Evolutionary conservation across 192 early-diverging fungal genomes (phyloP), one percentile per base, ranked within the genome.

Genomic region (Coemansia sp.): DNA sequence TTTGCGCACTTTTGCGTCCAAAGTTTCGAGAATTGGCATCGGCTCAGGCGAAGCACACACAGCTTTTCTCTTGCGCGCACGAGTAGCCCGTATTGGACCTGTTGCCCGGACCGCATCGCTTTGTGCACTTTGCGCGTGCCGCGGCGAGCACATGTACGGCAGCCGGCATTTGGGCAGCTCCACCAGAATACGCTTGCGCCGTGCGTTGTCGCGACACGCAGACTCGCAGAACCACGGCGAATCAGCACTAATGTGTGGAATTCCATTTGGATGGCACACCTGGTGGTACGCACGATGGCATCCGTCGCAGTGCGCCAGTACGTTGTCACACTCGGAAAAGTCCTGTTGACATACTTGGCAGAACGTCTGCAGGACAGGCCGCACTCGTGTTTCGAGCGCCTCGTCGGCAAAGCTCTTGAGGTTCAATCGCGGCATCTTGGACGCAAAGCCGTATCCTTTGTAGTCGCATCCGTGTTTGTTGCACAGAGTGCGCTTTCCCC

Each of bases 401-500:
- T 96, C 94, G 52, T 87, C 81, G 11, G 65, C 79, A 67, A 91
- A 96, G 60, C 82, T 83, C 27, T 86, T 87, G 62, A 96, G 83
- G 63, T 96, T 90, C 32, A 96, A 83, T 9, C 94, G 87, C 43
- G 91, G 90, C 74, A 90, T 79, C 67, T 93, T 96, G 65, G 89
- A 92, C 0, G 90, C 90, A 70, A 94, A 94, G 12, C 94, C 94
- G 68, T 94, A 96, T 29, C 94, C 94, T 76, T 94, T 94, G 72
- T 93, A 96, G 80, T 94, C 94, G 74, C 94, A 96, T 55, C 94
- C 94, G 72, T 96, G 94, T 79, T 94, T 94, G 76, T 95, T 96
- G 90, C 94, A 96, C 50, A 96, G 74, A 17, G 94, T 93, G 65
- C 91, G 88, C 81, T 94, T 94, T 39, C 94, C 94, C 94, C 94